phyloP scores from a whole-genome alignment of 257 asterid species.

The Penstemon eatonii region DNA sequence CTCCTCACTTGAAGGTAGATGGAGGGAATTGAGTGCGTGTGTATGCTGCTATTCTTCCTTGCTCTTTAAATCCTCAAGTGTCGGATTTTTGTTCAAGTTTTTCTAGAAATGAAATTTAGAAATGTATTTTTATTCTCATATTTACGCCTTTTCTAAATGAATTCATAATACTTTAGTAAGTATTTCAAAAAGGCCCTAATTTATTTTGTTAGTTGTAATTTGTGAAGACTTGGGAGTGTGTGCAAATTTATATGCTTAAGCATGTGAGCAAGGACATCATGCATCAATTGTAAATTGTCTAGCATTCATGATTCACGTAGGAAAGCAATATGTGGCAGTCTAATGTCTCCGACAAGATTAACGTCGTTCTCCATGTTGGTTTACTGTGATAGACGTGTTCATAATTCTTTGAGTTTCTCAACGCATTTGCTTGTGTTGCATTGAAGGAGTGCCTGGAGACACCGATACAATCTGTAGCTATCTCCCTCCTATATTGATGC shows the following conservation, averaged over 20 bases:
- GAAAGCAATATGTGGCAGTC: background rate
- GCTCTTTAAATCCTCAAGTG: background rate
- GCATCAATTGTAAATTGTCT: constrained; percentile 11
- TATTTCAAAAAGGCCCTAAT: constrained; percentile 5
- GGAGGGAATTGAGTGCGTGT: background rate
- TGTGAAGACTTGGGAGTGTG: background rate
- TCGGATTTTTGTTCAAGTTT: background rate
- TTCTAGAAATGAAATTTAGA: background rate
- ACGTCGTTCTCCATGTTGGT: constrained; percentile 5
- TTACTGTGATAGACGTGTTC: constrained; percentile 11
- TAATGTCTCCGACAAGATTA: constrained; percentile 1
- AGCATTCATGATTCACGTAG: constrained; percentile 2
- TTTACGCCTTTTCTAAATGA: background rate
- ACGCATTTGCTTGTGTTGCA: constrained; percentile 19
- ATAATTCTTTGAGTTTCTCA: background rate
- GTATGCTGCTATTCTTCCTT: too few relatives aligned
- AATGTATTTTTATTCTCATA: background rate
- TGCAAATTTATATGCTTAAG: constrained; percentile 2
- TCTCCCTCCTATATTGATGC: constrained; percentile 23
- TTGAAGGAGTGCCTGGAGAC: constrained; percentile 1
- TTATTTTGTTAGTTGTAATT: constrained; percentile 1
- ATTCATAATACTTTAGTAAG: background rate
- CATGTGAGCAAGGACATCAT: constrained; percentile 9
- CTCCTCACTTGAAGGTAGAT: constrained; percentile 2
- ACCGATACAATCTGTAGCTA: constrained; percentile 8